Conservation (phyloP, 1,284 basidiomycete species). For the Pascua sp. region DNA sequence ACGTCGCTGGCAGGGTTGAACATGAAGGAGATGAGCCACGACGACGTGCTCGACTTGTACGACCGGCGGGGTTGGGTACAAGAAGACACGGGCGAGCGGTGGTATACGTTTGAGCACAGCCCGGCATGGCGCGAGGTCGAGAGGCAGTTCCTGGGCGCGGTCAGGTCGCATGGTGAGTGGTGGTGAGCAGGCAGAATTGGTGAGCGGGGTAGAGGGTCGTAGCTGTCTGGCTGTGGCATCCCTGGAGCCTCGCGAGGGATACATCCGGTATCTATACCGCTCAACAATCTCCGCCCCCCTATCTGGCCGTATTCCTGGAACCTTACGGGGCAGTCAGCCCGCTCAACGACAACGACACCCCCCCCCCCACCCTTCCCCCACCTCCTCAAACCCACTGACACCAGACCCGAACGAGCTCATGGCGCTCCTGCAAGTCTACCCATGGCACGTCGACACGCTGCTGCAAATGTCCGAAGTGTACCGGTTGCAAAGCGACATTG, state of each 20-base stretch:
- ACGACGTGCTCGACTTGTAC: constrained; percentile 57
- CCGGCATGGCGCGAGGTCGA: constrained; percentile 75
- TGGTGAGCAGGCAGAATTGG: too few relatives aligned
- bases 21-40: constrained; percentile 57
- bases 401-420: constrained; percentile 53
- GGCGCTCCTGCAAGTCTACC: constrained; percentile 52
- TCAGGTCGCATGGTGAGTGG: constrained; percentile 70
- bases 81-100: constrained; percentile 58
- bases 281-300: too few relatives aligned
- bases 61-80: constrained; percentile 52
- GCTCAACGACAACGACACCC: too few relatives aligned
- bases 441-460: constrained; percentile 85
- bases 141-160: constrained; percentile 71
- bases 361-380: too few relatives aligned
- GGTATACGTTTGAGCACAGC: constrained; percentile 83
- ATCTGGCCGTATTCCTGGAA: too few relatives aligned
- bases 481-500: constrained; percentile 78
- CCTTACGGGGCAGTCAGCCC: too few relatives aligned
- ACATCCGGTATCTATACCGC: too few relatives aligned
- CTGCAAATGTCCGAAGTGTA: constrained; percentile 75
- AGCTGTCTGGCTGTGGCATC: too few relatives aligned
- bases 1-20: constrained; percentile 59
- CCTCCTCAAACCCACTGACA: background rate
- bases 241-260: too few relatives aligned
- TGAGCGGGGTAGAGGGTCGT: background rate